Percentiles rank a stretch among this genome's conserved stretches.
These are phyloP conservation scores for Prunus mira DNA, from an alignment of 306 rosid genomes.

Conservation along the genomic window DNA sequence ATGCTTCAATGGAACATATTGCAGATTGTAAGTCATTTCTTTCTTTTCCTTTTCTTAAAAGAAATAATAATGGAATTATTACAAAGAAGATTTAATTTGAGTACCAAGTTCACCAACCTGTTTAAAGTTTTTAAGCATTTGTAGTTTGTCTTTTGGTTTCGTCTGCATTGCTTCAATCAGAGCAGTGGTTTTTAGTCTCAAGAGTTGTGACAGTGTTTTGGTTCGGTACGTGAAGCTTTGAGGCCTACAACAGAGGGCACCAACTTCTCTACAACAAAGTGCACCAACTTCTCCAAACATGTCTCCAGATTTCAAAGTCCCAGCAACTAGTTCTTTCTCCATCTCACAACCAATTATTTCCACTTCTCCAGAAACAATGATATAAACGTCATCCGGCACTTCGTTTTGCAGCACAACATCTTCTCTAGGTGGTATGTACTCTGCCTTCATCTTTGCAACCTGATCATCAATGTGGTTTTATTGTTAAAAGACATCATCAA, in stretches of 20 bases:
- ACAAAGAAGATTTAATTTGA: background rate
- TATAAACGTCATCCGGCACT: conserved; percentile 74
- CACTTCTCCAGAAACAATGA: conserved; percentile 86
- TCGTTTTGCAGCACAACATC: conserved; percentile 80
- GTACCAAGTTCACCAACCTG: conserved; percentile 39
- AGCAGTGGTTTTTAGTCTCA: conserved; percentile 63
- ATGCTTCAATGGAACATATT: conserved; percentile 47
- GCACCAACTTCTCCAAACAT: conserved; percentile 87
- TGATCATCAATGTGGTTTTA: conserved; percentile 13
- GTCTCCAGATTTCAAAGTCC: conserved; percentile 57
- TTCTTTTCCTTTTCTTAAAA: background rate
- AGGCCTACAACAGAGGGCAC: conserved; percentile 69
- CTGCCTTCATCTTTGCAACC: conserved; percentile 88
- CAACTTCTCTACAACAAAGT: conserved; percentile 71
- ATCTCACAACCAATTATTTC: conserved; percentile 54
- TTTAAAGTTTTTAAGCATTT: conserved; percentile 63
- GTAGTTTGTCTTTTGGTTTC: conserved; percentile 46
- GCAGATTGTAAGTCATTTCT: background rate
- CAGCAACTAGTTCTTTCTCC: conserved; percentile 54
- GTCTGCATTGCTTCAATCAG: conserved; percentile 60
- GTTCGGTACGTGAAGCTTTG: conserved; percentile 73
- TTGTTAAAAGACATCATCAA: background rate
- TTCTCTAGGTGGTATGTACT: conserved; percentile 90
- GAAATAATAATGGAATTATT: background rate
- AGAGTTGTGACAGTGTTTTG: conserved; percentile 77